These are phyloP conservation scores for Pythium phragmitis DNA, from an alignment of 352 stramenopile species.

Conservation along the genomic window DNA sequence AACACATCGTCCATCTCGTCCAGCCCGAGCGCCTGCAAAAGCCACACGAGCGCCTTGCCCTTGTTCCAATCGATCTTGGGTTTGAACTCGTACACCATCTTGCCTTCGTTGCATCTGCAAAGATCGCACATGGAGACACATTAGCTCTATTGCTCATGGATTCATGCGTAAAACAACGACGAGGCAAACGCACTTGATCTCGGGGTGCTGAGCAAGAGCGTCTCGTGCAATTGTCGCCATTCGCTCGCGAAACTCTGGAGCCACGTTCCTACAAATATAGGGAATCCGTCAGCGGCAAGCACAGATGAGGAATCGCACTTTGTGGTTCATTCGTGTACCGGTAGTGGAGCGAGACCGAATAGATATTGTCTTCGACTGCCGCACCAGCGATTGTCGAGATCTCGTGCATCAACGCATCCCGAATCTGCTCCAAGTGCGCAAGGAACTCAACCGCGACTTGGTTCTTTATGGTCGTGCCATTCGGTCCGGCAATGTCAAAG, in stretches of 20 bases:
- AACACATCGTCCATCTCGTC: slow-evolving; percentile 78
- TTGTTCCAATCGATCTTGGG: slow-evolving; percentile 93
- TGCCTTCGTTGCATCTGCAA: slow-evolving; percentile 71
- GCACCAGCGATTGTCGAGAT: slow-evolving; percentile 56
- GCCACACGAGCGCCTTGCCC: slow-evolving; percentile 86
- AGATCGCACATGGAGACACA: not conserved
- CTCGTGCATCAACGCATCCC: slow-evolving; percentile 44
- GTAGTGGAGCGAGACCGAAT: slow-evolving; percentile 89
- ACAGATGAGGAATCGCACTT: not conserved
- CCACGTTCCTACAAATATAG: slow-evolving; percentile 51
- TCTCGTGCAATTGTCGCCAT: slow-evolving; percentile 48
- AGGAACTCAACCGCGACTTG: slow-evolving; percentile 80
- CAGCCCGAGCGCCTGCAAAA: slow-evolving; percentile 71
- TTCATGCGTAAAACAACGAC: not conserved
- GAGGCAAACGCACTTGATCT: slow-evolving; percentile 44
- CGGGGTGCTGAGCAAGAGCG: slow-evolving; percentile 44
- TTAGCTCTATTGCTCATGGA: not conserved
- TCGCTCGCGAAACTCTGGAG: slow-evolving; percentile 32
- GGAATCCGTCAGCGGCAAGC: not conserved
- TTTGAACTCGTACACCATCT: slow-evolving; percentile 91
- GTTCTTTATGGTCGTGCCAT: slow-evolving; percentile 81
- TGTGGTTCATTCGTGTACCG: slow-evolving; percentile 35
- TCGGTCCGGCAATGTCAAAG: slow-evolving; percentile 86
- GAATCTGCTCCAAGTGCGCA: slow-evolving; percentile 54
- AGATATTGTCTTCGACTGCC: slow-evolving; percentile 89